Base-by-base conservation (phyloP, 768 basidiomycete species). In the Amanita pallidorosea region DNA sequence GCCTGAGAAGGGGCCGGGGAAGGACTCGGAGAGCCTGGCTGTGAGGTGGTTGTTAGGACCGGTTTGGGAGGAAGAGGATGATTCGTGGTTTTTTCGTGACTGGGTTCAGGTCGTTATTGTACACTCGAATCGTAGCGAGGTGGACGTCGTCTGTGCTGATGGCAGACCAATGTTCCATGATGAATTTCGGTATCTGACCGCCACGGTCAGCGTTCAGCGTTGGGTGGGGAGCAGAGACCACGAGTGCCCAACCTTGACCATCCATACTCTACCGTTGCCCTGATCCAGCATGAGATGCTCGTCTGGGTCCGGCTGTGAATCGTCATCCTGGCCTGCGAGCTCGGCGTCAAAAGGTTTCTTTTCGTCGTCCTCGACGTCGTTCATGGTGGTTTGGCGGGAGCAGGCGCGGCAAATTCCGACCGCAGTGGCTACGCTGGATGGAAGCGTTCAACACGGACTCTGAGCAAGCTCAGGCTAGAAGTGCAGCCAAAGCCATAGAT, bases 161-260 rank as follows among this genome's bases (percentile, higher is more conserved):
- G 27, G 79, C 68, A n/a, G 80, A 69, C 93, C 93, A 97, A 31
- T 84, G 76, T 56, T 90, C 84, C 72, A 93, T 79, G 48, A 96
- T 70, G 62, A 85, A 86, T 61, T 85, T 85, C 0, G 92, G 93
- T 40, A 95, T 81, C 88, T 91, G 45, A 18, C 23, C 45, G 29
- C 46, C 42, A 38, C 11, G 34, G 22, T 44, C 25, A 29, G 47
- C 36, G 34, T 27, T 17, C 1, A 11, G 7, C 18, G 34, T 27
- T 27, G 27, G 27, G 27, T 27, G 5, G 12, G 6, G 17, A 23
- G 12, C 29, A 7, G 22, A 23, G n/a, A 7, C 11, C 20, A 22
- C 4, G 7, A 8, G 35, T 12, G 17, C 63, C 72, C 57, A 57
- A 88, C 88, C 78, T 90, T 90, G 60, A 90, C 87, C 38, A 90